Base-by-base conservation (phyloP, 495 filamentous ascomycete genomes). In the Echria macrotheca region DNA sequence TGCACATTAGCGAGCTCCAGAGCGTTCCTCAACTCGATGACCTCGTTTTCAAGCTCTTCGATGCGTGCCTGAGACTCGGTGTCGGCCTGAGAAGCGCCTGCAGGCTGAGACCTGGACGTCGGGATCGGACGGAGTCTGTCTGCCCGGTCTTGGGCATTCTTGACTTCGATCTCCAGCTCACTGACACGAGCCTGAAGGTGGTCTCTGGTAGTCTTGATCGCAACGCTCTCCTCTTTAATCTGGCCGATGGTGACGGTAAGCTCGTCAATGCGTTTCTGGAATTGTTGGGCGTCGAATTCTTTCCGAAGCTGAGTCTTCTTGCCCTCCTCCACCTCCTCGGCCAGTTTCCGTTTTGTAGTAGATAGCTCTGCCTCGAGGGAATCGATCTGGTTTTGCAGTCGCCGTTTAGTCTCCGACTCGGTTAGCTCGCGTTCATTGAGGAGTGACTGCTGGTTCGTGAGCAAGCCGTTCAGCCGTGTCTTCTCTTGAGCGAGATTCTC, bases 361-460 rank as follows among this genome's bases (percentile, higher is more conserved):
- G 78, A 76, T 10, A 97, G 68, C 47, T 98, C 91, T 1, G 75
- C 64, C 54, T 96, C 89, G 10, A 96, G 68, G 4, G 76, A 70
- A 52, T 97, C 89, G 15, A 85, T 76, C 43, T 82, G 86, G 19
- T 71, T 68, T 57, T 95, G 87, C 12, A 95, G 73, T 47, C 87
- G 73, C 46, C 90, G 83, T 39, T 83, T 81, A 23, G 75, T 82
- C 63, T 98, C 93, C 0, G 83, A 78, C 37, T 96, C 91, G 9
- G 80, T 77, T 5, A 91, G 77, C 51, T 97, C 90, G 23, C 89
- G 88, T 65, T 97, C 90, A 58, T 95, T 95, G 39, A 87, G 78
- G 2, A 97, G 73, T 4, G 80, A 89, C 53, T 97, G 89, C 21
- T 95, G 76, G 52, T 83, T 88, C 17, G 81, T 75, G 31, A 96